Evolutionary conservation across 1,284 basidiomycete genomes (phyloP).

Genomic region (Leucoagaricus sp.): DNA sequence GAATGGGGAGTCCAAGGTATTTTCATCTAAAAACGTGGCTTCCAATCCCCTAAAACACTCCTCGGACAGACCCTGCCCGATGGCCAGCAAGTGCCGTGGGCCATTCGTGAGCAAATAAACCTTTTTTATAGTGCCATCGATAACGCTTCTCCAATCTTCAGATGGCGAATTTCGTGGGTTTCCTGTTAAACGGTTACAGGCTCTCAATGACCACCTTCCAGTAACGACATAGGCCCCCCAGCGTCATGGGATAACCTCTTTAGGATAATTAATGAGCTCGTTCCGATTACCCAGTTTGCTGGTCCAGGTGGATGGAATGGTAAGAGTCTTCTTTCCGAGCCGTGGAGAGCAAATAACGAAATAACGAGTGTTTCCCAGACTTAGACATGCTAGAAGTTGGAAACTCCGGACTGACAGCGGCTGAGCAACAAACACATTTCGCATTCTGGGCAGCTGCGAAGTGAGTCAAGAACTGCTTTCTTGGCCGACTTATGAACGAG

Average conservation of each 20-base stretch:
- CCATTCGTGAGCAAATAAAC: conserved; percentile 34
- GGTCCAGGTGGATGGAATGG: conserved; percentile 46
- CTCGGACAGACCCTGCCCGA: conserved; percentile 40
- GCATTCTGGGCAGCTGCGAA: conserved; percentile 50
- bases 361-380: conserved; percentile 33
- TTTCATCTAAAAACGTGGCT: neutral
- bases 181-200: neutral
- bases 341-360: neutral
- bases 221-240: conserved; percentile 51
- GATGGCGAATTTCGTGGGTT: conserved; percentile 48
- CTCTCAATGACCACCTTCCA: conserved; percentile 19
- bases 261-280: conserved; percentile 51
- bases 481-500: neutral
- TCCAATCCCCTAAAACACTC: neutral
- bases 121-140: neutral
- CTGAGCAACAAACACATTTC: conserved; percentile 50
- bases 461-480: conserved; percentile 21
- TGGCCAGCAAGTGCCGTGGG: conserved; percentile 47
- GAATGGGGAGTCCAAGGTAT: conserved; percentile 53
- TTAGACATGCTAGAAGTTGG: conserved; percentile 52
- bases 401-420: conserved; percentile 40
- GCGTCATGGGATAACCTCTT: conserved; percentile 47
- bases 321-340: conserved; percentile 9
- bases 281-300: conserved; percentile 48
- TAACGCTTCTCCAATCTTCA: conserved; percentile 11